Evolutionary conservation across 2,329 filamentous ascomycete genomes (phyloP).

Genomic region (Exophiala mesophila): DNA sequence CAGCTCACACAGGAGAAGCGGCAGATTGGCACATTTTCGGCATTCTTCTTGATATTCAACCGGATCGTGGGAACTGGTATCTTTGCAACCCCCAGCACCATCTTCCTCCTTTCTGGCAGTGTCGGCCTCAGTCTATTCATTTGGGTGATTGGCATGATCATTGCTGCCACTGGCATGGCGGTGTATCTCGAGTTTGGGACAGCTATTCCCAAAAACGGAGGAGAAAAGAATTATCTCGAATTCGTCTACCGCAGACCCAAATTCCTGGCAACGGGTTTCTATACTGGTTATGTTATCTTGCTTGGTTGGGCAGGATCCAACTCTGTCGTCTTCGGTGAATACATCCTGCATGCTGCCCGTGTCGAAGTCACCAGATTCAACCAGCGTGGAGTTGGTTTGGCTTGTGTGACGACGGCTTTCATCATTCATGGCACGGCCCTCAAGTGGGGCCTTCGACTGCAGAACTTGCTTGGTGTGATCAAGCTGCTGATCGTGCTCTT

Average conservation of each 20-base stretch:
- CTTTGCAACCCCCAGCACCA: slow-evolving; percentile 55
- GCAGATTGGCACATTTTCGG: slow-evolving; percentile 36
- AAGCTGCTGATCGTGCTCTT: slow-evolving; percentile 49
- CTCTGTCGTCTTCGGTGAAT: slow-evolving; percentile 50
- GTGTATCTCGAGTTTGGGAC: slow-evolving; percentile 47
- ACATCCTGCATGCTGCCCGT: slow-evolving; percentile 45
- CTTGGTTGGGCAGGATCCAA: slow-evolving; percentile 51
- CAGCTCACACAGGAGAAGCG: slow-evolving; percentile 13
- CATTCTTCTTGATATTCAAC: slow-evolving; percentile 47
- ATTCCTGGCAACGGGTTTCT: slow-evolving; percentile 51
- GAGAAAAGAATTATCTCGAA: slow-evolving; percentile 52
- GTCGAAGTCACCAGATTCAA: slow-evolving; percentile 39
- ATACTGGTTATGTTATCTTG: slow-evolving; percentile 48
- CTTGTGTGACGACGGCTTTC: slow-evolving; percentile 45
- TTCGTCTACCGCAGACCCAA: slow-evolving; percentile 48
- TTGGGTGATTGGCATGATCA: slow-evolving; percentile 49
- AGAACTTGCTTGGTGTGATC: slow-evolving; percentile 46
- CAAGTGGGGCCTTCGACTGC: slow-evolving; percentile 44
- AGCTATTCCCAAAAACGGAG: slow-evolving; percentile 44
- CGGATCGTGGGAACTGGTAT: slow-evolving; percentile 43
- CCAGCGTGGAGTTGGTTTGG: slow-evolving; percentile 45
- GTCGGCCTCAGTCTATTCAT: slow-evolving; percentile 52
- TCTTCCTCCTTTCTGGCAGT: slow-evolving; percentile 51
- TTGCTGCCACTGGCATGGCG: slow-evolving; percentile 43
- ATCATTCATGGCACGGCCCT: slow-evolving; percentile 45